Percentiles rank a stretch among this genome's conserved stretches.
Evolutionary conservation across 345 rosid genomes (phyloP).

Genomic region (Gossypium bickii): DNA sequence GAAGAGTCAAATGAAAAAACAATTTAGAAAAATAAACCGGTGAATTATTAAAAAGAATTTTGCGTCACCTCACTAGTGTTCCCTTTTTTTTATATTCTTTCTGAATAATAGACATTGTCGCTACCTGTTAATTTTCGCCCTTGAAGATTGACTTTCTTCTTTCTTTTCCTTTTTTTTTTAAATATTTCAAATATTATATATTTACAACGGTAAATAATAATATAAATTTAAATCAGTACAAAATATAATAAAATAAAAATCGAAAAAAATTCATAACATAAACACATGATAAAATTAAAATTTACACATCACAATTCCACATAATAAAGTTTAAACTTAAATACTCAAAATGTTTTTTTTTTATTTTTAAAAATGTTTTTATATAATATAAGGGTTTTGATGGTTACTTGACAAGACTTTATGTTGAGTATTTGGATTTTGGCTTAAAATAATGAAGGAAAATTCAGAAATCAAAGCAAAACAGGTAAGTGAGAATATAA

Average conservation of each 20-base stretch:
- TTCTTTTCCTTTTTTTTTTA: rapidly evolving
- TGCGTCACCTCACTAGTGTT: not conserved
- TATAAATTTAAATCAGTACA: no score
- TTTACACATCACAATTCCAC: no score
- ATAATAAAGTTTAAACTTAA: no score
- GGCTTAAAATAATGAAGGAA: not conserved
- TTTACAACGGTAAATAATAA: no score
- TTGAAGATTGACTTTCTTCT: not conserved
- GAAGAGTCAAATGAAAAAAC: not conserved
- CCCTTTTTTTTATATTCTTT: not conserved
- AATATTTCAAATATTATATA: no score
- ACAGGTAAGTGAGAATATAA: not conserved
- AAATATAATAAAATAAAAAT: no score
- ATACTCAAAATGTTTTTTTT: rapidly evolving
- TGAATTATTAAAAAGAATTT: not conserved
- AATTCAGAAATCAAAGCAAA: not conserved
- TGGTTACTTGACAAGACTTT: not conserved
- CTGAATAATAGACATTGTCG: not conserved
- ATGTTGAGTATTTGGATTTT: not conserved
- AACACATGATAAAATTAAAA: no score
- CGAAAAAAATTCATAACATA: no score
- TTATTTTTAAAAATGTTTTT: no score
- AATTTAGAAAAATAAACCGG: not conserved
- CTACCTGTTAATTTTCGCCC: not conserved
- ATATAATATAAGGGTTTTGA: not conserved